Evolutionary conservation across 768 basidiomycete genomes (phyloP).

Genomic region (Lactifluus rugatus): DNA sequence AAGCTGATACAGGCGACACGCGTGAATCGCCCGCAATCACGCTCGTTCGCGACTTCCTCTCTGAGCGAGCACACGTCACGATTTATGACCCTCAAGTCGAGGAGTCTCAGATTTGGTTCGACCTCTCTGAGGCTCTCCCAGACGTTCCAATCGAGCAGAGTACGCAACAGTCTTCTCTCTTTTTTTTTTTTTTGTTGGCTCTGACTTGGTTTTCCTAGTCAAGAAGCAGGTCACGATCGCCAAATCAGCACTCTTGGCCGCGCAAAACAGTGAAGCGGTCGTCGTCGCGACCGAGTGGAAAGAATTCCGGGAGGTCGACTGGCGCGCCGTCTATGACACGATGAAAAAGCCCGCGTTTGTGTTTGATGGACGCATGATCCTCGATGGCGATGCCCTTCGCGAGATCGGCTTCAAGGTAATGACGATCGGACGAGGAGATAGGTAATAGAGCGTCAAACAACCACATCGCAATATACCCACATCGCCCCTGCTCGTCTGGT

Average conservation of each 20-base stretch:
- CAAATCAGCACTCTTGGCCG: constrained; percentile 74
- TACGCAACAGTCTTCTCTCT: constrained; percentile 38
- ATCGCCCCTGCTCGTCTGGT: neutral
- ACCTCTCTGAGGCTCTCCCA: constrained; percentile 64
- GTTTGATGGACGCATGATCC: constrained; percentile 85
- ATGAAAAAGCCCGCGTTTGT: constrained; percentile 99
- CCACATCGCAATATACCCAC: neutral
- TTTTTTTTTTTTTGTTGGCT: neutral
- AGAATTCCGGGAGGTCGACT: constrained; percentile 90
- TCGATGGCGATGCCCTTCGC: constrained; percentile 70
- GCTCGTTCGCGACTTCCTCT: constrained; percentile 86
- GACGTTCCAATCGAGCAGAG: constrained; percentile 51
- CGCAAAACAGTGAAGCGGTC: constrained; percentile 81
- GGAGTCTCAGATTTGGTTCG: constrained; percentile 78
- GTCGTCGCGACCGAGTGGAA: constrained; percentile 98
- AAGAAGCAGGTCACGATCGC: constrained; percentile 82
- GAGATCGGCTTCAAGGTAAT: constrained; percentile 86
- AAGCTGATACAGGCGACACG: constrained; percentile 98
- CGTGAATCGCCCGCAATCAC: constrained; percentile 95
- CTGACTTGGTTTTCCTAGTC: constrained; percentile 39
- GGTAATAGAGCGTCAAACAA: constrained; percentile 23
- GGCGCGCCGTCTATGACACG: constrained; percentile 69
- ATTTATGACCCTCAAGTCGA: constrained; percentile 90
- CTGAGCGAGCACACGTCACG: constrained; percentile 76
- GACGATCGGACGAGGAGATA: constrained; percentile 49